A percentile compares a stretch with the other conserved stretches of the same genome.
Conservation (phyloP, 78 protist species). For the Cavenderia fasciculata region DNA sequence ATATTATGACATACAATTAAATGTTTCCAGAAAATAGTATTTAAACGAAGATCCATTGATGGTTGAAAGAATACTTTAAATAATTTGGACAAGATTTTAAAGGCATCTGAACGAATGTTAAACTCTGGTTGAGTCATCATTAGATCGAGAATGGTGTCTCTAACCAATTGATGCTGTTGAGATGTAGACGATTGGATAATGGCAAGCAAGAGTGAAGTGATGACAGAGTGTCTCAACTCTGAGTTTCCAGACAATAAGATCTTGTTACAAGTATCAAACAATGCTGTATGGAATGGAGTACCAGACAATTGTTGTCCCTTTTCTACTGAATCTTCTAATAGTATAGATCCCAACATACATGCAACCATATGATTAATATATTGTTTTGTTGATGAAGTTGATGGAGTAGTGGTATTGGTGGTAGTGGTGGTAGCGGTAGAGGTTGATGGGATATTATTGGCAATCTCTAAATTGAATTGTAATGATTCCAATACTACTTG, state of each 20-base stretch:
- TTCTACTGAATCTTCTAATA: too few species aligned
- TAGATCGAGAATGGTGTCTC: neutral
- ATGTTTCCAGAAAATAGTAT: neutral
- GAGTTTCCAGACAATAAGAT: neutral
- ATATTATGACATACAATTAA: neutral
- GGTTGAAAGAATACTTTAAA: neutral
- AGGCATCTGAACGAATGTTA: neutral
- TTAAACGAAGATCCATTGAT: neutral
- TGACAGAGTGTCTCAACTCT: slow-evolving; percentile 5
- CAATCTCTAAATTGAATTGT: too few species aligned
- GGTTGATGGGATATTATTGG: too few species aligned
- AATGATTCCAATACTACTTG: too few species aligned
- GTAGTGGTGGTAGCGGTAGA: neutral
- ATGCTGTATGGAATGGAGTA: neutral
- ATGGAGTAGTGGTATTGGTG: neutral
- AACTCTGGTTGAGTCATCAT: neutral
- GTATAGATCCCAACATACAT: too few species aligned
- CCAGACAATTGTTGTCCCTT: too few species aligned
- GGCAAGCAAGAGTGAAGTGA: neutral
- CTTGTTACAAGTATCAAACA: neutral
- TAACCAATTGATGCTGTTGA: neutral
- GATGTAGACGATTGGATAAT: neutral
- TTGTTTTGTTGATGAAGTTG: too few species aligned
- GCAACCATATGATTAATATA: too few species aligned
- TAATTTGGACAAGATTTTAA: neutral